These are phyloP conservation scores for Diplodia intermedia DNA, from an alignment of 2,329 filamentous ascomycete species.

Conservation along the genomic window DNA sequence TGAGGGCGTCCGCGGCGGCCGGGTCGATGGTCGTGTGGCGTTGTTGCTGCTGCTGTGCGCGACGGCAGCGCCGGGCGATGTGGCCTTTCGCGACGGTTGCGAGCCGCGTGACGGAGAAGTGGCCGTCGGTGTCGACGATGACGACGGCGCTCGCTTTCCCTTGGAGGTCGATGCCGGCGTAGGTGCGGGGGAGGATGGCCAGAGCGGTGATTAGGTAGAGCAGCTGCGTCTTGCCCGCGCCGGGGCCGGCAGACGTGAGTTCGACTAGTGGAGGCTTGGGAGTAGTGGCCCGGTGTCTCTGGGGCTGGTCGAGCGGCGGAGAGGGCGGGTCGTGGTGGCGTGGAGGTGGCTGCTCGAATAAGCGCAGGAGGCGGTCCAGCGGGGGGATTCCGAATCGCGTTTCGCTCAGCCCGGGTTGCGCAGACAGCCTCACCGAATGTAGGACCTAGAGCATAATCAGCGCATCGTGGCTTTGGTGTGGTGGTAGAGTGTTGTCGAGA, in stretches of 20 bases:
- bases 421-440: conserved; percentile 45
- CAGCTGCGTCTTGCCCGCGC: conserved; percentile 65
- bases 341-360: conserved; percentile 33
- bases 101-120: conserved; percentile 61
- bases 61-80: conserved; percentile 32
- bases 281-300: neutral
- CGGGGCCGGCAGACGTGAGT: conserved; percentile 59
- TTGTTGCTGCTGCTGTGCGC: neutral
- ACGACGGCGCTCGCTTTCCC: conserved; percentile 60
- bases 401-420: conserved; percentile 32
- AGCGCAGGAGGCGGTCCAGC: conserved; percentile 52
- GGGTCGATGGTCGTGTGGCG: neutral
- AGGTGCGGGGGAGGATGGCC: conserved; percentile 56
- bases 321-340: conserved; percentile 33
- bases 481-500: neutral
- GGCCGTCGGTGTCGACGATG: conserved; percentile 63
- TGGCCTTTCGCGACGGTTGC: conserved; percentile 45
- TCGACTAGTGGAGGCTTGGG: conserved; percentile 56
- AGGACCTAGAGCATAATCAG: conserved; percentile 47
- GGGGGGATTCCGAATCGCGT: conserved; percentile 52
- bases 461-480: neutral
- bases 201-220: conserved; percentile 63
- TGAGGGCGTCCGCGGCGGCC: conserved; percentile 36
- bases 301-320: neutral
- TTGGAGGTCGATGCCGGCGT: conserved; percentile 44